Evolutionary conservation across 192 early-diverging fungal genomes (phyloP).

Genomic region (Pilobolus umbonatus): DNA sequence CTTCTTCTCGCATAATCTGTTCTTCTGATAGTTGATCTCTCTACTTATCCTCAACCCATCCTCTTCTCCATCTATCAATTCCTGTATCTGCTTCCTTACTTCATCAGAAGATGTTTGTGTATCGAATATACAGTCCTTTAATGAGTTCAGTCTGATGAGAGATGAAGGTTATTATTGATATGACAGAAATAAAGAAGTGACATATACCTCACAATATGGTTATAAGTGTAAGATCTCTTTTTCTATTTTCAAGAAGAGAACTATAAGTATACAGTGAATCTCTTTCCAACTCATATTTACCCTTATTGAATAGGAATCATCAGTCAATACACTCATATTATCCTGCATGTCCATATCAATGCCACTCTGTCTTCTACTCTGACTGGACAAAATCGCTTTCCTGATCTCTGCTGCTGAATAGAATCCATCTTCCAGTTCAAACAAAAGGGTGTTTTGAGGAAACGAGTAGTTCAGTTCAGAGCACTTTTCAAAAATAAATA

Average conservation of each 20-base stretch:
- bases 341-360: not conserved
- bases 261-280: not conserved
- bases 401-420: constrained; percentile 45
- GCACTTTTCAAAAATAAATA: not conserved
- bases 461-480: not conserved
- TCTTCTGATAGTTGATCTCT: not conserved
- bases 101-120: constrained; percentile 27
- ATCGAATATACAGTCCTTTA: constrained; percentile 32
- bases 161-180: not conserved
- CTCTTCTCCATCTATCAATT: constrained; percentile 10
- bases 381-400: constrained; percentile 8
- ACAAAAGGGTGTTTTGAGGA: constrained; percentile 44
- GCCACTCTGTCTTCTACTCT: constrained; percentile 11
- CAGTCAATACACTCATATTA: constrained; percentile 6
- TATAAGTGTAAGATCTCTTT: constrained; percentile 50
- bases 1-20: constrained; percentile 7
- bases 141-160: constrained; percentile 22
- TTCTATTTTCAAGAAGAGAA: constrained; percentile 13
- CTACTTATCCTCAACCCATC: constrained; percentile 5
- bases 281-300: not conserved
- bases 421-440: constrained; percentile 43
- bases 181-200: not conserved
- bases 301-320: constrained; percentile 1
- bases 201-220: constrained; percentile 39
- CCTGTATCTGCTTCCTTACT: constrained; percentile 19